phyloP scores from a whole-genome alignment of 306 rosid genomes.

The Notholithocarpus densiflorus region DNA sequence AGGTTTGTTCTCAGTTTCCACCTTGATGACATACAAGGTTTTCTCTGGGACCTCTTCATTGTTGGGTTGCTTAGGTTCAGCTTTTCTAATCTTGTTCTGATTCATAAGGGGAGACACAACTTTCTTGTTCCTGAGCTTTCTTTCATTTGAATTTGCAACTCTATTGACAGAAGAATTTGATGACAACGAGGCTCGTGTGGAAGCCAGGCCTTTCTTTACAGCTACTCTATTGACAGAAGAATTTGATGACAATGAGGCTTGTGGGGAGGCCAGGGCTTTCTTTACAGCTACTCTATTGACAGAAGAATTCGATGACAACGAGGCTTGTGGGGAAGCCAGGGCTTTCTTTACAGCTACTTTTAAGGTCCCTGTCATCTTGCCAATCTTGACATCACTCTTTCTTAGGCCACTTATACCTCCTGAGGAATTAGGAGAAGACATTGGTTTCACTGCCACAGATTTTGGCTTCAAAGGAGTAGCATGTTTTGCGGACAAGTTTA shows the following conservation, averaged over 20 bases:
- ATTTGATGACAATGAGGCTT: constrained; percentile 35
- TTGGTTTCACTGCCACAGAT: constrained; percentile 25
- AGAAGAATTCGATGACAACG: constrained; percentile 43
- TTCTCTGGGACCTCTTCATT: constrained; percentile 52
- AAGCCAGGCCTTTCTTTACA: constrained; percentile 37
- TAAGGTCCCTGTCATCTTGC: constrained; percentile 30
- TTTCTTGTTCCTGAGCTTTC: neutral
- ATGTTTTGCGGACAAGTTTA: constrained; percentile 34
- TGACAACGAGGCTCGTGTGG: constrained; percentile 32
- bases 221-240: constrained; percentile 32
- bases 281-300: constrained; percentile 26
- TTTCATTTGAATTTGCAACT: constrained; percentile 36
- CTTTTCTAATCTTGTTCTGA: constrained; percentile 27
- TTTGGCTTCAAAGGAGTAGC: constrained; percentile 33
- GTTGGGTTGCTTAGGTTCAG: constrained; percentile 33
- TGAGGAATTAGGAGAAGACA: constrained; percentile 29
- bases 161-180: constrained; percentile 39
- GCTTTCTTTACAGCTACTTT: constrained; percentile 44
- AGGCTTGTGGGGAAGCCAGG: constrained; percentile 24
- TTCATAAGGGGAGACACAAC: constrained; percentile 21
- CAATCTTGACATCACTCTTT: constrained; percentile 34
- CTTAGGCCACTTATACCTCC: constrained; percentile 30
- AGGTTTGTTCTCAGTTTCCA: constrained; percentile 49
- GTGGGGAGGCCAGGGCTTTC: constrained; percentile 35
- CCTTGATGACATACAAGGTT: constrained; percentile 66